Base-by-base conservation (phyloP, 1,139 yeast species). In the Pichia sp. region DNA sequence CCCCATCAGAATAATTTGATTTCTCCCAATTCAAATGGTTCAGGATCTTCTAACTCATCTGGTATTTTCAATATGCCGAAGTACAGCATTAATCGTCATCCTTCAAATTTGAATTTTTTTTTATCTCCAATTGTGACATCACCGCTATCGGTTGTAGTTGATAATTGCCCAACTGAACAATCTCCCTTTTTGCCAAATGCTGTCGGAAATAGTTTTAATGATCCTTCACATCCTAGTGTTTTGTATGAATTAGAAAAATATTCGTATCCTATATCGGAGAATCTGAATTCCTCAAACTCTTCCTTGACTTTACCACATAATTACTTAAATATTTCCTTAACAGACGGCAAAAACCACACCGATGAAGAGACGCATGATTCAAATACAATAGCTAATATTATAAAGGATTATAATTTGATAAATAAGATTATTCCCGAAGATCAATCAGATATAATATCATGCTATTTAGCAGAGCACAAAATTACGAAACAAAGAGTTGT, bases 401-500 rank as follows among this genome's bases (percentile, higher is more conserved):
- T 35, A 16, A 29, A 27, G 3, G 38, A 35, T 8, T 48, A 37
- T 28, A 27, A 9, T 2, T 15, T 48, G 6, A 7, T 38, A 2
- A 29, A 32, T 9, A 45, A 39, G 22, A 11, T 36, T 3, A 21
- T 28, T 19, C 26, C 14, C 18, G 40, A 33, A 7, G 43, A 35
- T 8, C 38, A 41, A 4, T 32, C 29, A 9, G 53, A 49, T 38
- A 18, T 32, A 6, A 42, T 47, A 11, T 23, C 23, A 1, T 25
- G 27, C 14, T 50, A 46, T 37, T 6, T 43, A 5, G 42, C 42
- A 9, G 33, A 40, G 9, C 40, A 50, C 13, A 43, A 41, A 29
- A n/a, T 9, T 4, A 45, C 53, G 4, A 31, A 31, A n/a, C 23
- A 41, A 16, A 31, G 26, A 9, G 30, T 28, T 24, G 26, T 48